Evolutionary conservation across 2,329 filamentous ascomycete species (phyloP).

Genomic region (Alternaria atra): DNA sequence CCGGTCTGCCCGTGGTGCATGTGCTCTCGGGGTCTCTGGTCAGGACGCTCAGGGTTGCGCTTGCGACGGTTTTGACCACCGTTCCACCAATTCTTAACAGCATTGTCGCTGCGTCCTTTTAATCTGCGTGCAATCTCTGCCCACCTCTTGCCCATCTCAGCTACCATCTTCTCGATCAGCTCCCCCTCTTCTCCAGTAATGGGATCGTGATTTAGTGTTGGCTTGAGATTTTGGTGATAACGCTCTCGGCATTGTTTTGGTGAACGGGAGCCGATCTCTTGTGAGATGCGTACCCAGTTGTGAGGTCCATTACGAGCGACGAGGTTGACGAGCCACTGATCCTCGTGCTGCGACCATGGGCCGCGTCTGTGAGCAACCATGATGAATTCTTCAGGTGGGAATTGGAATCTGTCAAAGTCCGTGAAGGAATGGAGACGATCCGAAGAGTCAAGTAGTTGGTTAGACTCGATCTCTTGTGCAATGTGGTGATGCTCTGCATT

Average conservation of each 20-base stretch:
- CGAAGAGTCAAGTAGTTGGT: not conserved
- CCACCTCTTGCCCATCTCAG: constrained; percentile 85
- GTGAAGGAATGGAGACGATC: not conserved
- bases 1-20: constrained; percentile 43
- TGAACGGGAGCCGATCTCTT: constrained; percentile 77
- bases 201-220: constrained; percentile 80
- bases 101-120: constrained; percentile 88
- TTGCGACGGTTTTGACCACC: constrained; percentile 84
- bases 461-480: not conserved
- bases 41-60: constrained; percentile 51
- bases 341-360: constrained; percentile 84
- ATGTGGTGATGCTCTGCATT: constrained; percentile 6
- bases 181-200: constrained; percentile 79
- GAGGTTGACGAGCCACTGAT: constrained; percentile 73
- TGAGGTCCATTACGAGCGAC: constrained; percentile 76
- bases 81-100: constrained; percentile 99
- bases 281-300: constrained; percentile 91
- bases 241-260: constrained; percentile 96
- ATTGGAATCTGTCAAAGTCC: not conserved
- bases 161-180: constrained; percentile 79
- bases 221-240: constrained; percentile 90
- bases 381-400: constrained; percentile 25
- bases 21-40: constrained; percentile 37
- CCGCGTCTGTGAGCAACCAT: constrained; percentile 73
- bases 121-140: constrained; percentile 88